Evolutionary conservation across 805 yeast species (phyloP), one percentile per base, ranked within the genome.

Genomic region (Candida rishiriensis): DNA sequence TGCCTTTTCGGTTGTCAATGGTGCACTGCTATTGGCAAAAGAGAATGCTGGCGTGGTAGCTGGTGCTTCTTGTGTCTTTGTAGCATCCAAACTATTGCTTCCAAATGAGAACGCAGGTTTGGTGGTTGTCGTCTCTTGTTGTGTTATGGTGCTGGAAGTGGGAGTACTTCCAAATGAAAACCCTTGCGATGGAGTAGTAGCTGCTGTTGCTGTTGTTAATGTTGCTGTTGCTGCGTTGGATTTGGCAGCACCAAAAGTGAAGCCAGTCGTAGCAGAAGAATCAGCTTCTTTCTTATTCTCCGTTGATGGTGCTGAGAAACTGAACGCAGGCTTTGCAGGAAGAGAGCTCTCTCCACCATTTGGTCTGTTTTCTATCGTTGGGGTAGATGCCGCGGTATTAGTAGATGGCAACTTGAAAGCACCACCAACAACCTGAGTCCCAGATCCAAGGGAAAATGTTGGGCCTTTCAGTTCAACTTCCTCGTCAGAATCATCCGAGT

Each of bases 401-500:
- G 34, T 9, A 10, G 42, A 18, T 10, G 57, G 48, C 12, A 64
- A 53, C 38, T 57, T 63, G 48, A 67, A 67, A 10, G 53, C 64
- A 34, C 63, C 48, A 36, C 57, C 61, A 16, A 55, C 50, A 9
- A 52, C 50, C 40, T 76, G 73, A 28, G 73, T 70, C 28, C 50
- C 52, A 2, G 68, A 55, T 13, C 58, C 60, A 29, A 77, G 50
- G 9, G 71, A 73, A 59, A 87, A 87, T 12, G 71, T 64, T 16
- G 95, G 95, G 1, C 95, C 95, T 61, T 85, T 78, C 28, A 84
- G 75, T 57, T 81, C 83, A 21, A 81, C 63, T 32, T 80, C 85
- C 16, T 80, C 79, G 30, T 80, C 86, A 37, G 77, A 82, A 41
- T 74, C 54, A 13, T 48, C 60, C 9, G 55, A 47, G 34, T 60